These are phyloP conservation scores for Ascochyta pisi DNA, from an alignment of 2,329 filamentous ascomycete genomes.

Conservation along the genomic window DNA sequence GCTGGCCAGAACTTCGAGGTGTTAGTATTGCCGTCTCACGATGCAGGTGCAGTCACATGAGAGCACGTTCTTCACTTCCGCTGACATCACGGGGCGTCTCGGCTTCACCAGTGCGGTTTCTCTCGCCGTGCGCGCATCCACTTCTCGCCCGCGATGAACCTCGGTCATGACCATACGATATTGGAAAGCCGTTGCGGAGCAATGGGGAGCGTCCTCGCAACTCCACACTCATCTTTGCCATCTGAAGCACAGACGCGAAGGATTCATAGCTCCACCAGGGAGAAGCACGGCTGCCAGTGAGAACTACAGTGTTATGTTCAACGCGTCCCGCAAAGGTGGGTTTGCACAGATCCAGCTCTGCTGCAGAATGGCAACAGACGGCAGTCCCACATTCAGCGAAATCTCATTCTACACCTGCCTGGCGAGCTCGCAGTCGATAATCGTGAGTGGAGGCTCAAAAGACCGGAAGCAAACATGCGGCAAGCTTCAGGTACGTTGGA, in stretches of 20 bases:
- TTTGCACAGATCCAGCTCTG: neutral
- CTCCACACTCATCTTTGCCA: neutral
- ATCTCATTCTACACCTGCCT: neutral
- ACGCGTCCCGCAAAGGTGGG: neutral
- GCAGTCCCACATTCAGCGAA: neutral
- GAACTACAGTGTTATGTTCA: neutral
- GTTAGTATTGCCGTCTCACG: neutral
- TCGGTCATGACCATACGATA: neutral
- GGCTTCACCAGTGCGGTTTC: neutral
- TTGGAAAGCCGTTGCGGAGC: neutral
- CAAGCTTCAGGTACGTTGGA: too few relatives aligned
- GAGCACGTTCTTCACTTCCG: neutral
- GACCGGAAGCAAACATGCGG: too few relatives aligned
- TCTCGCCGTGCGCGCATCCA: conserved; percentile 2
- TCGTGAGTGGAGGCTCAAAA: too few relatives aligned
- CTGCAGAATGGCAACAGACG: neutral
- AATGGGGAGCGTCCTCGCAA: neutral
- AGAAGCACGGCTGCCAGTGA: neutral
- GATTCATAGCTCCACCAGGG: neutral
- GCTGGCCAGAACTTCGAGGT: neutral
- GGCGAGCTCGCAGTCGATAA: neutral
- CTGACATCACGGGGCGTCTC: neutral
- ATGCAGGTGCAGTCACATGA: conserved; percentile 2
- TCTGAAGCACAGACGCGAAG: conserved; percentile 1
- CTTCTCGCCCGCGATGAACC: neutral